Evolutionary conservation across 2,329 filamentous ascomycete genomes (phyloP), one percentile per base, ranked within the genome.

Genomic region (Fusarium sacchari): DNA sequence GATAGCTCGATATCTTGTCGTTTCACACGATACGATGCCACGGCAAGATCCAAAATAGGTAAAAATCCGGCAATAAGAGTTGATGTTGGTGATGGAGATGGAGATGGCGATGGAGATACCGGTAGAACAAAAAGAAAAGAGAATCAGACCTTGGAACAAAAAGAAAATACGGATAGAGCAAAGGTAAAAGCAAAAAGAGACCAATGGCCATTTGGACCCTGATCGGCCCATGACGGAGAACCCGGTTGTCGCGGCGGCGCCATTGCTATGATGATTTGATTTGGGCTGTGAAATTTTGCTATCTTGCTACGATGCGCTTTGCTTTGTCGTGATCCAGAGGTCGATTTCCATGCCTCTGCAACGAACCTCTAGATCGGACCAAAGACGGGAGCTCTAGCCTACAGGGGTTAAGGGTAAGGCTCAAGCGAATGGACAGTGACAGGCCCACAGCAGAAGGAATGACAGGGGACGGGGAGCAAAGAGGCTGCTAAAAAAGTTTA

Each of bases 281-380:
- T 60, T 56, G 36, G 36, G 11, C 26, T 61, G n/a, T 67, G 39
- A 42, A 26, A 44, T 32, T 49, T 39, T 40, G 20, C 34, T 40
- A 40, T 55, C 46, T 36, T 40, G 47, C 49, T 61, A 28, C 36
- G 36, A 55, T 61, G 43, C 26, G 22, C 40, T 65, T 61, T 50
- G 42, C 34, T 65, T 34, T 55, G 30, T 37, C 37, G 52, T 28
- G 66, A 64, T 64, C 30, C 36, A 55, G 17, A n/a, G 30, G 24
- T 55, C 77, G 78, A 80, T 80, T 44, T 60, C 62, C 71, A 79
- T 64, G 67, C 49, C 68, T 52, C 49, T 60, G 69, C 70, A 65
- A 62, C 60, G 60, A 53, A 26, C 58, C 64, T 76, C 64, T 36
- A 66, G 78, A 80, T 80, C 78, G 78, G 66, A 69, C 76, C 75